Base-by-base conservation (phyloP, 2,329 filamentous ascomycete species). In the Aphanoascus verrucosus region DNA sequence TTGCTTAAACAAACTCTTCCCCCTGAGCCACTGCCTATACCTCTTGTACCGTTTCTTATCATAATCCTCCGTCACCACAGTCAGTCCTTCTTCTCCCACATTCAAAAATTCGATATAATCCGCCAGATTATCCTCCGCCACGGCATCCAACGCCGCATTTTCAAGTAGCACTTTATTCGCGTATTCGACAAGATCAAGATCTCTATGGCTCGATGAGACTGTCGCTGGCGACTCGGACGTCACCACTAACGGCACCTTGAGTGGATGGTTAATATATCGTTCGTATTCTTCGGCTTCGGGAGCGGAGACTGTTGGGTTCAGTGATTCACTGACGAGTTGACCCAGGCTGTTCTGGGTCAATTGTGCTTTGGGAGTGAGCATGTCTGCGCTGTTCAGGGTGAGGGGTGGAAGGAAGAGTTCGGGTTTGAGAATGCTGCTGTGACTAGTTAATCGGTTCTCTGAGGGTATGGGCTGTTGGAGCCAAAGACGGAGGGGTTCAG, bases 1-100 rank as follows among this genome's bases (percentile, higher is more conserved):
- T 75, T 96, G 90, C 71, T 97, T 97, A 69, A 97, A 97, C 63
- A 97, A 78, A 63, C 88, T 95, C 74, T 96, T 97, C 15, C 91
- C 91, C 57, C 83, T 80, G 64, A 98, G 75, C 91, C 93, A 98
- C 71, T 96, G 94, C 63, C 84, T 76, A 70, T 98, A 98, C 8
- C 90, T 87, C 72, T 95, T 97, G 69, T 98, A 98, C 61, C 93
- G 77, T 77, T 97, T 96, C 78, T 94, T 97, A 40, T 79, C 78
- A 44, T 83, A 78, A 67, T 97, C 93, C 63, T 94, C 90, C 43
- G 90, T 84, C 1, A 83, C 84, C 12, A 97, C 91, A 1, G 88
- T 94, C 50, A 98, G 72, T 15, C 88, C 88, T 62, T 95, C 88
- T 56, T 93, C 86, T 3, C 80, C 81, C 11, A 93, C 80, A 42